These are phyloP conservation scores for Globisporangium rhizosaccharum DNA, from an alignment of 352 stramenopile species.

Conservation along the genomic window DNA sequence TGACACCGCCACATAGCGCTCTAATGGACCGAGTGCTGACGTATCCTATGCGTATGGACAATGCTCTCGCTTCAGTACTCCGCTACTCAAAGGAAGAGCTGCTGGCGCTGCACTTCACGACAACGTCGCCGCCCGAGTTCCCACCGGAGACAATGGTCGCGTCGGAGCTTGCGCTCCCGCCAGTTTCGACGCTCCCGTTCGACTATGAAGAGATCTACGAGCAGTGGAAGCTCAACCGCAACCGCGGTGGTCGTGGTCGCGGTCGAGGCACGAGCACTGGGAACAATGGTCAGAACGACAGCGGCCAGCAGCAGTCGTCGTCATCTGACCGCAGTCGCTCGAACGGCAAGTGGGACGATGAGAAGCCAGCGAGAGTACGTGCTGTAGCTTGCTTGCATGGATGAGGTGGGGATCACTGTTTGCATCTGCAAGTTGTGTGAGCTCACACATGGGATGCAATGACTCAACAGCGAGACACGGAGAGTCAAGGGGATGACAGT, in stretches of 20 bases:
- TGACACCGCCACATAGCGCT: neutral
- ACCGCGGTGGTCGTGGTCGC: conserved; percentile 65
- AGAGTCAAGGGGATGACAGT: conserved; percentile 28
- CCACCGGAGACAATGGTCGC: conserved; percentile 59
- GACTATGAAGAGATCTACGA: conserved; percentile 88
- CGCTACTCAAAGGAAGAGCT: conserved; percentile 82
- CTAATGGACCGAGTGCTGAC: too few relatives aligned
- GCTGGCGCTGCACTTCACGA: conserved; percentile 62
- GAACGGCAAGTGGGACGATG: conserved; percentile 48
- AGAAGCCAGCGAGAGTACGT: conserved; percentile 33
- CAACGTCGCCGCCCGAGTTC: conserved; percentile 39
- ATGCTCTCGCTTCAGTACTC: conserved; percentile 29
- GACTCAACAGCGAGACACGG: conserved; percentile 20
- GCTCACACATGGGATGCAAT: neutral
- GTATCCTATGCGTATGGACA: too few relatives aligned
- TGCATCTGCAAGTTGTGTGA: neutral
- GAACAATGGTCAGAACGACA: conserved; percentile 7
- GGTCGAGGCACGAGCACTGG: conserved; percentile 38
- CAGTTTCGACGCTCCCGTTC: conserved; percentile 71
- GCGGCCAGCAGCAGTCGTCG: conserved; percentile 11
- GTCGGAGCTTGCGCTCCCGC: conserved; percentile 58
- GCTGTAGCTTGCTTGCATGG: too few relatives aligned
- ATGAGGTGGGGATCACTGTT: neutral
- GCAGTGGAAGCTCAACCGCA: conserved; percentile 78
- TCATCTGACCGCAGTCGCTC: conserved; percentile 37